These are phyloP conservation scores for Debaryomyces sp. DNA, from an alignment of 1,139 yeast genomes.

Conservation along the genomic window DNA sequence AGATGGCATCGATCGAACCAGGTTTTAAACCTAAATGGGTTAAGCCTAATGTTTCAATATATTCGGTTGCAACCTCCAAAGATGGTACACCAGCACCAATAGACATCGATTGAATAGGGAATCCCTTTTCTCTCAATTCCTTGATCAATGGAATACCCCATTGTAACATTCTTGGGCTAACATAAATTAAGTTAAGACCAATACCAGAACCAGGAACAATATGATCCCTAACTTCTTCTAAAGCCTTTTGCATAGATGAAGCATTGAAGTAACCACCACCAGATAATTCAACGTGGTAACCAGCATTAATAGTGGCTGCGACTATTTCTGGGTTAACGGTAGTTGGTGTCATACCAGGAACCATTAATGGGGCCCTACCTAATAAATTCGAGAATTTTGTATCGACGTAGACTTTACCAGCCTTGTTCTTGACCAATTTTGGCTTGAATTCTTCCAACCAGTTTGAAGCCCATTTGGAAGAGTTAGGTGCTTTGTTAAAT, in stretches of 20 bases:
- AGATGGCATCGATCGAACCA: slow-evolving; percentile 92
- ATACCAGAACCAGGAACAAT: slow-evolving; percentile 86
- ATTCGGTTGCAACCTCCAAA: slow-evolving; percentile 94
- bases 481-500: slow-evolving; percentile 66
- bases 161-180: slow-evolving; percentile 95
- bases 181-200: slow-evolving; percentile 90
- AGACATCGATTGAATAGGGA: slow-evolving; percentile 93
- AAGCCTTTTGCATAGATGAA: slow-evolving; percentile 68
- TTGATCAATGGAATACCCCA: slow-evolving; percentile 98
- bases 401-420: slow-evolving; percentile 81
- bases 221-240: slow-evolving; percentile 66
- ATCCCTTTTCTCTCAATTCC: slow-evolving; percentile 85
- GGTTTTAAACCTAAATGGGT: slow-evolving; percentile 97
- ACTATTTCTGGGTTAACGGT: slow-evolving; percentile 94
- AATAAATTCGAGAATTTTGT: slow-evolving; percentile 91
- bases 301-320: slow-evolving; percentile 91
- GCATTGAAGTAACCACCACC: slow-evolving; percentile 97
- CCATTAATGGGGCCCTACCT: slow-evolving; percentile 95
- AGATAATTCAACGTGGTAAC: slow-evolving; percentile 95
- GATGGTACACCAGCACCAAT: slow-evolving; percentile 99
- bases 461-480: slow-evolving; percentile 82
- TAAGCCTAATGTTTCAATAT: slow-evolving; percentile 87
- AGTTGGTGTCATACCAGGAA: slow-evolving; percentile 99
- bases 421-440: slow-evolving; percentile 68
- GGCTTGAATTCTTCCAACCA: slow-evolving; percentile 93